These are phyloP conservation scores for Fusarium torulosum DNA, from an alignment of 2,329 filamentous ascomycete genomes.

Conservation along the genomic window DNA sequence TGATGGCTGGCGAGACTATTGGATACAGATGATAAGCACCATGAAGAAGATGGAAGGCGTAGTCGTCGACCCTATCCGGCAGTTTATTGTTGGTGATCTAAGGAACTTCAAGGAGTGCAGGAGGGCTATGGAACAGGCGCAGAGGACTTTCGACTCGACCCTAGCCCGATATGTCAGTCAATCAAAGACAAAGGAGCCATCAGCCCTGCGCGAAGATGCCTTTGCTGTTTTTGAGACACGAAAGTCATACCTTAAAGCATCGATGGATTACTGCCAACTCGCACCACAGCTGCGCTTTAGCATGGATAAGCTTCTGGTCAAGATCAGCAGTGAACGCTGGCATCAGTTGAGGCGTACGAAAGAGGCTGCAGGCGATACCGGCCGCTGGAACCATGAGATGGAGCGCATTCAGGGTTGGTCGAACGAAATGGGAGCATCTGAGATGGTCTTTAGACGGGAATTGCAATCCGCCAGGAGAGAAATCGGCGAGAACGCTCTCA, in stretches of 20 bases:
- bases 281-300: slow-evolving; percentile 87
- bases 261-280: slow-evolving; percentile 91
- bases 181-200: slow-evolving; percentile 93
- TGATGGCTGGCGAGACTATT: slow-evolving; percentile 89
- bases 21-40: slow-evolving; percentile 78
- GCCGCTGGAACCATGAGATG: slow-evolving; percentile 82
- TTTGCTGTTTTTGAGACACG: slow-evolving; percentile 95
- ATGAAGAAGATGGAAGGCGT: slow-evolving; percentile 82
- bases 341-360: slow-evolving; percentile 82
- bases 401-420: slow-evolving; percentile 93
- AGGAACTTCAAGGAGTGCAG: slow-evolving; percentile 88
- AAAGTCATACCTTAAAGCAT: slow-evolving; percentile 89
- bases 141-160: slow-evolving; percentile 86
- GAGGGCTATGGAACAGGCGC: slow-evolving; percentile 79
- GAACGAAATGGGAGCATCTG: slow-evolving; percentile 92
- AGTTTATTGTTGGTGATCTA: slow-evolving; percentile 83
- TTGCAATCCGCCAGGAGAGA: slow-evolving; percentile 82
- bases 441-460: slow-evolving; percentile 84
- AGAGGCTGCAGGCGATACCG: slow-evolving; percentile 73
- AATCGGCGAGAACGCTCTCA: slow-evolving; percentile 82
- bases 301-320: slow-evolving; percentile 88
- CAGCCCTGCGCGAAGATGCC: slow-evolving; percentile 90
- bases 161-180: slow-evolving; percentile 86
- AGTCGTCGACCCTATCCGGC: slow-evolving; percentile 84
- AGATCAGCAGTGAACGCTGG: slow-evolving; percentile 88